Base-by-base conservation (phyloP, 768 basidiomycete genomes). In the Suillus brevipes region DNA sequence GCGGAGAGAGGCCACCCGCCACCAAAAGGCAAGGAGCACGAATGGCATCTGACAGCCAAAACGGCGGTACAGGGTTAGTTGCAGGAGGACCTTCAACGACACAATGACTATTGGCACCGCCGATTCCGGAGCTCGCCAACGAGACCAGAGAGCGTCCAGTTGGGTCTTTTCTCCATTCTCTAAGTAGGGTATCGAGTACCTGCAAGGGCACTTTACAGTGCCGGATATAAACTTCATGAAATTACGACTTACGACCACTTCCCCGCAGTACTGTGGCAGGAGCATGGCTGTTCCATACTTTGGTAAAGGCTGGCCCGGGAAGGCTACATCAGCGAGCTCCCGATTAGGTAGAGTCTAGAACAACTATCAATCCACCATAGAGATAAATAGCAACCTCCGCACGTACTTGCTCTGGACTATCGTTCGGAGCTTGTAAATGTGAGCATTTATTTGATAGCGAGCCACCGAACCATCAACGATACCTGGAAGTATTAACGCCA, bases 401-500 rank as follows among this genome's bases (percentile, higher is more conserved):
- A 2, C 68, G 58, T 68, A 87, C 89, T 82, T 93, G 92, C 40
- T 91, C 91, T 0, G 80, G 76, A 13, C 81, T 88, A 70, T 94
- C 91, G 28, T 78, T 85, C 7, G 87, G 86, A 6, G 86, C 93
- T 94, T 65, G 31, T 31, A 47, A 9, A 56, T 8, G 62, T 28
- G 14, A 43, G 31, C 36, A 58, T 69, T 10, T 67, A 67, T 31
- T 20, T 12, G 4, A 31, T 5, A 9, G 47, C 56, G 42, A 42
- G 56, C 31, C 23, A 62, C 45, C 28, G n/a, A 1, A 63, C 75
- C 28, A 67, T 13, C 47, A 6, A 49, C n/a, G n/a, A 49, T 67
- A 92, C 95, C 84, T 60, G 94, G 95, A 49, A 97, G 83, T 47
- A 99, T 90, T 25, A 99, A 77, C 0, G 85, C 91, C 55, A 97